Conservation (phyloP, 148 eudicot species). For the Vaccinium darrowii region DNA sequence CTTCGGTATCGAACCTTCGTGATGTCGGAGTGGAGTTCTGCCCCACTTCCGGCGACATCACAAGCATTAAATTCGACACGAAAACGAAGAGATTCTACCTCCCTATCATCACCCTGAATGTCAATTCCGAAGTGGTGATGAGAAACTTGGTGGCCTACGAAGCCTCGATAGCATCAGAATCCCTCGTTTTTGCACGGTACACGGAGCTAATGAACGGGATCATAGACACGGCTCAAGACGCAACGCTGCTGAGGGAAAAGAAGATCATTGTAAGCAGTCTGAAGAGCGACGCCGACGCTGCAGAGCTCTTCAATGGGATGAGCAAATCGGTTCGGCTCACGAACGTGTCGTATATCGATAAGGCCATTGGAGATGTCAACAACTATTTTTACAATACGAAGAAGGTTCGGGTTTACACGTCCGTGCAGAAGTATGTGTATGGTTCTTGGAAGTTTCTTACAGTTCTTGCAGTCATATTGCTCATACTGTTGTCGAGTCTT, state of each 20-base stretch:
- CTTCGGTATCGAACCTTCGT: conserved; percentile 34
- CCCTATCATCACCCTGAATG: conserved; percentile 9
- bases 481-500: conserved; percentile 27
- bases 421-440: conserved; percentile 21
- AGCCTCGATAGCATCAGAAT: conserved; percentile 25
- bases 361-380: conserved; percentile 36
- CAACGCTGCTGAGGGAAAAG: conserved; percentile 29
- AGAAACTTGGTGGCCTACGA: conserved; percentile 43
- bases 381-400: conserved; percentile 18
- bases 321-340: conserved; percentile 32
- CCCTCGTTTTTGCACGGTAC: conserved; percentile 36
- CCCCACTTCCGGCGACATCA: conserved; percentile 19
- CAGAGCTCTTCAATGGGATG: conserved; percentile 51
- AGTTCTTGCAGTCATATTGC: conserved; percentile 24
- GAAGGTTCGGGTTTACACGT: conserved; percentile 21
- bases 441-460: conserved; percentile 33
- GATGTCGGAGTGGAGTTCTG: conserved; percentile 31
- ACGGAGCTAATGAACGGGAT: conserved; percentile 55
- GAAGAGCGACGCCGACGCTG: conserved; percentile 34
- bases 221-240: conserved; percentile 38
- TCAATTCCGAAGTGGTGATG: conserved; percentile 21
- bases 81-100: conserved; percentile 9
- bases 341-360: conserved; percentile 27
- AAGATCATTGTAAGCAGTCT: conserved; percentile 26
- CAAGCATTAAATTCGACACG: conserved; percentile 1